Base-by-base conservation (phyloP, 2,329 filamentous ascomycete genomes). In the Amesomyces nigricolor region DNA sequence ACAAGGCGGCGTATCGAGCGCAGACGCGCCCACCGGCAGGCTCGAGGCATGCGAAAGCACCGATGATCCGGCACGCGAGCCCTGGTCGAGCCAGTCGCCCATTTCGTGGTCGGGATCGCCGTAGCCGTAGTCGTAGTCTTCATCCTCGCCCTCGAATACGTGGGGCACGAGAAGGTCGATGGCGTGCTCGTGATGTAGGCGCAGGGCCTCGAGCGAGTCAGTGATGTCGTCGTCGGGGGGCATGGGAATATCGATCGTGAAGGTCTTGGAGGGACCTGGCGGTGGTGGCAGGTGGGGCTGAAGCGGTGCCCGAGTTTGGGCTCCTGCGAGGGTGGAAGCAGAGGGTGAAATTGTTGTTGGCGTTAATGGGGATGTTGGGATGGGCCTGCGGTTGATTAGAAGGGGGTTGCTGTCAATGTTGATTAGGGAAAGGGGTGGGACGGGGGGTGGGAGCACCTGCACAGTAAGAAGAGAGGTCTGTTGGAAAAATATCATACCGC, bases 201-300 rank as follows among this genome's bases (percentile, higher is more conserved):
- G 71, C 5, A 82, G 67, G 1, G 63, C 63, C 19, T 78, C 73
- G 37, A 79, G 69, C 55, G 67, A 68, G 47, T 72, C 69, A 19
- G 68, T 67, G 0, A 68, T 61, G 9, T 77, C 72, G 5, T 72
- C 66, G 19, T 65, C 67, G 5, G 66, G 67, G 0, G 74, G 68
- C 63, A 81, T 71, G 52, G 73, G 70, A 64, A 79, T 78, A 68
- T 81, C 73, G 63, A 79, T 78, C 62, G 72, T 77, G 63, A 80
- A 79, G 14, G 74, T 80, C 70, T 75, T 75, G 60, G 75, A 73
- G 0, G 74, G 73, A 3, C 70, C 70, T 3, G 75, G 66, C 1
- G 70, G 68, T 9, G 67, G 72, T 17, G 67, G 49, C 29, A 19
- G 29, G 26, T 19, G 45, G 11, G 35, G 29, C 5, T 11, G 26